Base-by-base conservation (phyloP, 495 filamentous ascomycete genomes). In the Penicillium diatomitis region DNA sequence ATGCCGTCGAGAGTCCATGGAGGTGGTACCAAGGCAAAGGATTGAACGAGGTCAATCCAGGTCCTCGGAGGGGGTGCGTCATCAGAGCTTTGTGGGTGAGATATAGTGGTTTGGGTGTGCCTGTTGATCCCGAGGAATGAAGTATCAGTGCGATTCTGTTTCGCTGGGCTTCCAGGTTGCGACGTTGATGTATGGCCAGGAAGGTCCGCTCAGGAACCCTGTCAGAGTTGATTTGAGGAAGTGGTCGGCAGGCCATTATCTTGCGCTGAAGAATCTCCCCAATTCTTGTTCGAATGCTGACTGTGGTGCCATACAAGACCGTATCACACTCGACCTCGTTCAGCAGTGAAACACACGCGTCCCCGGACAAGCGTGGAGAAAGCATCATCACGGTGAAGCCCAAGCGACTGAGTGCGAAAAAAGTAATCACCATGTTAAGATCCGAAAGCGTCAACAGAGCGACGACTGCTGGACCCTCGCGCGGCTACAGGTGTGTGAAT, bases 101-200 rank as follows among this genome's bases (percentile, higher is more conserved):
- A 43, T 56, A 64, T 0, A 78, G 50, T 2, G 79, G 75, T 50
- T 83, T 82, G 0, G 79, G 79, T 7, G 70, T 67, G 0, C 80
- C 78, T 2, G 78, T 83, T 0, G 77, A 80, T 3, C 80, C 80
- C 0, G 77, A 80, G 0, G 76, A 81, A 55, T 82, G 80, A 39
- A 76, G 62, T 9, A 81, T 80, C 36, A 78, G 49, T 5, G 64
- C 54, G 44, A 55, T 61, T 57, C 69, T 54, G 57, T 55, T 72
- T 62, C 36, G 57, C 33, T 53, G 63, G 2, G 38, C 39, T 29
- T 63, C 57, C 0, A 56, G 51, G 30, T 61, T 60, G 3, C 56
- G 58, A 42, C 56, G 63, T 6, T 59, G 60, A 42, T 74, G 63
- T 7, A 74, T 50, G 6, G 67, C 40, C 5, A 71, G 29, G 2